These are phyloP conservation scores for Salvia sclarea DNA, from an alignment of 305 asterid genomes.

Conservation along the genomic window DNA sequence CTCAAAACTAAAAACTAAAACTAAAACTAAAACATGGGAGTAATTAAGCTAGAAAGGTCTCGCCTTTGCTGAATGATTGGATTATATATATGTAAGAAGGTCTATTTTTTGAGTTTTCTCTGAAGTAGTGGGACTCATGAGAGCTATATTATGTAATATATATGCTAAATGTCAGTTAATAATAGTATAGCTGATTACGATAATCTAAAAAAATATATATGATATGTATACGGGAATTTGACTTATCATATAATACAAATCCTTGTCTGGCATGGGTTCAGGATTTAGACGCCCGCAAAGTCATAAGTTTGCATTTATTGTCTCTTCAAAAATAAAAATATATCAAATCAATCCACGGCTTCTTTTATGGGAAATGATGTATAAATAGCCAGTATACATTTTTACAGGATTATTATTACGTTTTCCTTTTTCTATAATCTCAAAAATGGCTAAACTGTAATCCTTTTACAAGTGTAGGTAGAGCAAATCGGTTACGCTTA, in stretches of 20 bases:
- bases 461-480: not conserved
- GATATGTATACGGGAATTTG: slow-evolving; percentile 25
- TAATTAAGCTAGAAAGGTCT: not conserved
- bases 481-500: not conserved
- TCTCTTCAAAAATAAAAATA: not conserved
- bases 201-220: slow-evolving; percentile 19
- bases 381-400: not conserved
- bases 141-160: slow-evolving; percentile 17
- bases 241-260: slow-evolving; percentile 23
- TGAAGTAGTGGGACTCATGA: slow-evolving; percentile 33
- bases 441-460: not conserved
- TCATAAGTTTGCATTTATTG: slow-evolving; percentile 34
- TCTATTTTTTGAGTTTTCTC: not conserved
- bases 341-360: not conserved
- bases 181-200: slow-evolving; percentile 1
- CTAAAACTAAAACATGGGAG: not conserved
- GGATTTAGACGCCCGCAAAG: slow-evolving; percentile 35
- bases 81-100: not conserved
- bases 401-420: not conserved
- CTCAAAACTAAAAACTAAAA: not conserved
- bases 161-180: not conserved
- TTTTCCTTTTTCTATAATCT: not conserved
- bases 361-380: not conserved
- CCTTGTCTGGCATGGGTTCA: slow-evolving; percentile 27
- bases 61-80: not conserved